Evolutionary conservation across 2,329 filamentous ascomycete genomes (phyloP).

Genomic region (Atkinsonella hypoxylon): DNA sequence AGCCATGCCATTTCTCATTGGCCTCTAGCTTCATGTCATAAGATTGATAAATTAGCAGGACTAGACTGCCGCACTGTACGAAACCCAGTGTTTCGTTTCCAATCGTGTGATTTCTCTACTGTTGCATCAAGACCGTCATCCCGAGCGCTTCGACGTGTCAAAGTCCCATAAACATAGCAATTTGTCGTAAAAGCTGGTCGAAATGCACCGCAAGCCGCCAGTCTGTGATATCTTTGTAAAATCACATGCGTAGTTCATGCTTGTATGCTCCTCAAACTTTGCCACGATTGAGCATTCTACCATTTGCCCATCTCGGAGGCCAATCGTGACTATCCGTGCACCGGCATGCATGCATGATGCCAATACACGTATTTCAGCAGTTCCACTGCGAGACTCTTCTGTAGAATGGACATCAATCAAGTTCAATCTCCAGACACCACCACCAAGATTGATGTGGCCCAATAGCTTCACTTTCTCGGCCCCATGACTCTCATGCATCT

Average conservation of each 20-base stretch:
- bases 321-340: conserved; percentile 47
- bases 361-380: conserved; percentile 40
- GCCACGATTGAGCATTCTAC: conserved; percentile 48
- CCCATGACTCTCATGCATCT: conserved; percentile 27
- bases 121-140: not conserved
- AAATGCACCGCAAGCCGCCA: conserved; percentile 37
- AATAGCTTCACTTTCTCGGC: conserved; percentile 38
- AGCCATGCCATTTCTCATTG: no score
- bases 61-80: no score
- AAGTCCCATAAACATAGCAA: conserved; percentile 54
- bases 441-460: conserved; percentile 55
- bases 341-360: conserved; percentile 94
- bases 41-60: no score
- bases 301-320: conserved; percentile 20
- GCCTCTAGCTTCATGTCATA: no score
- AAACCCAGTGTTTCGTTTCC: no score
- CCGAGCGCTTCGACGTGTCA: not conserved
- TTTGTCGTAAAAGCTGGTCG: conserved; percentile 68
- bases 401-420: conserved; percentile 29
- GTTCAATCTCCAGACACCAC: conserved; percentile 80
- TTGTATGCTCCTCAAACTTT: conserved; percentile 71
- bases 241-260: conserved; percentile 91
- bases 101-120: no score
- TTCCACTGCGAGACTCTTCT: conserved; percentile 13
- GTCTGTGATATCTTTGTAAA: conserved; percentile 31